Base-by-base conservation (phyloP, 1,139 yeast genomes). In the Sugiyamaella neomexicana region DNA sequence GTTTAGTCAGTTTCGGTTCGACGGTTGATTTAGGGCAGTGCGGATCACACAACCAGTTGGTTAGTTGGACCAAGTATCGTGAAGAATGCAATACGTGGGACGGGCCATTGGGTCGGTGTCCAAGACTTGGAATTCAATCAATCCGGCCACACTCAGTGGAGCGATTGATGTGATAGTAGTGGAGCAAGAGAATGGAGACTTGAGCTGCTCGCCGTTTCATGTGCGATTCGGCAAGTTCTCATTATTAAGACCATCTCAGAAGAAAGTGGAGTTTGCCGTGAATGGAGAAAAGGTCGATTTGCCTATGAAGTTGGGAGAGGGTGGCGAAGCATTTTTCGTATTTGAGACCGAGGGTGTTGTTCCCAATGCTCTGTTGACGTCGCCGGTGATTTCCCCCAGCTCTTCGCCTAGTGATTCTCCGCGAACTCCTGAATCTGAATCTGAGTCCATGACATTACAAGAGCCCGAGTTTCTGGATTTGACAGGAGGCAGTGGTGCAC, bases 301-400 rank as follows among this genome's bases (percentile, higher is more conserved):
- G 55, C 97, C 97, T 10, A 93, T 93, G 99, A 93, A 93, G 71
- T 74, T 93, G 50, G 96, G 97, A 10, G 99, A 93, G 58, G 97
- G 96, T 2, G 99, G 99, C 25, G 99, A 93, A 70, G 99, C 98
- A 0, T 91, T 90, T 69, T 93, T 93, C 68, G 99, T 93, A 48
- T 91, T 93, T 73, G 97, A 91, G 66, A 88, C 97, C 1, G 80
- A 80, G 40, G 79, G 76, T 13, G 80, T 80, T 50, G 86, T 91
- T 15, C 96, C 97, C 1, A 77, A 79, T 55, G 86, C 89, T 59
- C 79, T 89, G 58, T 80, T 89, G 61, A 90, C 99, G 0, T 89
- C 97, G 0, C 99, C 99, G 0, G 96, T 93, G 40, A 75, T 89
- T 27, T 87, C 96, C 39, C 96, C 97, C 0, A 74, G 81, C 1